These are phyloP conservation scores for Fusarium pininemorale DNA, from an alignment of 2,329 filamentous ascomycete genomes.

Conservation along the genomic window DNA sequence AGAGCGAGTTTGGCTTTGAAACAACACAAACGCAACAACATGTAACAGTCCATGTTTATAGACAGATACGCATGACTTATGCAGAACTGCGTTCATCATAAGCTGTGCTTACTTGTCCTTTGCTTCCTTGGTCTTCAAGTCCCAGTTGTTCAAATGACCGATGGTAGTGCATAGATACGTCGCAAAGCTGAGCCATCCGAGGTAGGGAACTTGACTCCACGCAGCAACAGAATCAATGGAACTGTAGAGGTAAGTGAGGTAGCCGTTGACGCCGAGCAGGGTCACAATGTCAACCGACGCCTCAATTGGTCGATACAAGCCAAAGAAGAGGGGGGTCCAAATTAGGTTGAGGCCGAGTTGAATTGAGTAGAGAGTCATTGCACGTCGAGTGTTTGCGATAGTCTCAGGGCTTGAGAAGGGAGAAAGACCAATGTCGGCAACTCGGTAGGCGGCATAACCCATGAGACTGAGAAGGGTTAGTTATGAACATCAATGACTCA, in stretches of 20 bases:
- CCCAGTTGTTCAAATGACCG: slow-evolving; percentile 75
- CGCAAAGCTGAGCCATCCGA: slow-evolving; percentile 87
- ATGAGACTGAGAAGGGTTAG: slow-evolving; percentile 62
- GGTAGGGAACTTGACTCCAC: slow-evolving; percentile 81
- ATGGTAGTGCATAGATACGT: slow-evolving; percentile 81
- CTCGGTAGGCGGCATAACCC: slow-evolving; percentile 89
- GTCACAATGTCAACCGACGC: slow-evolving; percentile 80
- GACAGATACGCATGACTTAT: not conserved
- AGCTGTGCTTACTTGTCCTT: slow-evolving; percentile 39
- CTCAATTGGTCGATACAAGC: slow-evolving; percentile 74
- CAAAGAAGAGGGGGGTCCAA: slow-evolving; percentile 96
- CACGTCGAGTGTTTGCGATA: slow-evolving; percentile 69
- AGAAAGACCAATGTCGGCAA: slow-evolving; percentile 69
- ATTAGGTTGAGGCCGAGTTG: slow-evolving; percentile 86
- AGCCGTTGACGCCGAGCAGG: slow-evolving; percentile 76
- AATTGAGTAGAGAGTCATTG: slow-evolving; percentile 83
- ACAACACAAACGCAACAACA: not conserved
- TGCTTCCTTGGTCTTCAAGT: slow-evolving; percentile 51
- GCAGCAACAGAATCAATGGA: slow-evolving; percentile 76
- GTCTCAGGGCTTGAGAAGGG: slow-evolving; percentile 63
- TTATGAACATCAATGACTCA: not conserved
- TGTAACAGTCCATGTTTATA: not conserved
- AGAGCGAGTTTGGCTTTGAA: not conserved
- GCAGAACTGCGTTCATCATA: not conserved
- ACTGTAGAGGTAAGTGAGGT: slow-evolving; percentile 80